Percentiles rank a stretch among this genome's conserved stretches.
Evolutionary conservation across 441 rosid genomes (phyloP).

Genomic region (Bocquillonia castaneifolia): DNA sequence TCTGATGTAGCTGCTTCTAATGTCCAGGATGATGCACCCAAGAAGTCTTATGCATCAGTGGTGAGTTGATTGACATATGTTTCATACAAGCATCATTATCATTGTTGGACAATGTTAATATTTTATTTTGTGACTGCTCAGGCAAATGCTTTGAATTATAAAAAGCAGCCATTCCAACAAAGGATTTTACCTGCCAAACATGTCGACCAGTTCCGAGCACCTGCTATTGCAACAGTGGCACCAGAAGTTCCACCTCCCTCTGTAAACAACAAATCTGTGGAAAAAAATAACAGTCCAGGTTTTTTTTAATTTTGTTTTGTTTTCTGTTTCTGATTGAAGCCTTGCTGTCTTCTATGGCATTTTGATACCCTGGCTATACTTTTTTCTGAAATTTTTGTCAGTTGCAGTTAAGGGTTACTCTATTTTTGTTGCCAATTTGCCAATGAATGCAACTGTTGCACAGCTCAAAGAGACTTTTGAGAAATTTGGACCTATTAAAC

Average conservation of each 20-base stretch:
- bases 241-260: conserved; percentile 30
- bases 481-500: conserved; percentile 78
- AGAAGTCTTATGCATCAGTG: conserved; percentile 73
- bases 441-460: conserved; percentile 62
- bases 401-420: conserved; percentile 71
- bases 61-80: conserved; percentile 43
- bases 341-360: conserved; percentile 21
- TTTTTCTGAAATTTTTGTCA: background rate
- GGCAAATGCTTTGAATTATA: conserved; percentile 33
- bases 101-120: conserved; percentile 19
- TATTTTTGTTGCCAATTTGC: conserved; percentile 79
- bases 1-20: conserved; percentile 28
- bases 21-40: conserved; percentile 58
- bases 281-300: conserved; percentile 34
- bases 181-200: conserved; percentile 37
- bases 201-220: conserved; percentile 27
- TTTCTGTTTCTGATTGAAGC: background rate
- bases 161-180: conserved; percentile 43
- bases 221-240: conserved; percentile 24
- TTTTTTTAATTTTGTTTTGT: background rate
- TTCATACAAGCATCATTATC: conserved; percentile 36
- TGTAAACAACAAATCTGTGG: conserved; percentile 34
- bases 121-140: background rate
- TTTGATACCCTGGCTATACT: background rate
- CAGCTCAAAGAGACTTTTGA: conserved; percentile 71